Conservation (phyloP, 805 yeast genomes). For the Metschnikowia baotianmanensis region DNA sequence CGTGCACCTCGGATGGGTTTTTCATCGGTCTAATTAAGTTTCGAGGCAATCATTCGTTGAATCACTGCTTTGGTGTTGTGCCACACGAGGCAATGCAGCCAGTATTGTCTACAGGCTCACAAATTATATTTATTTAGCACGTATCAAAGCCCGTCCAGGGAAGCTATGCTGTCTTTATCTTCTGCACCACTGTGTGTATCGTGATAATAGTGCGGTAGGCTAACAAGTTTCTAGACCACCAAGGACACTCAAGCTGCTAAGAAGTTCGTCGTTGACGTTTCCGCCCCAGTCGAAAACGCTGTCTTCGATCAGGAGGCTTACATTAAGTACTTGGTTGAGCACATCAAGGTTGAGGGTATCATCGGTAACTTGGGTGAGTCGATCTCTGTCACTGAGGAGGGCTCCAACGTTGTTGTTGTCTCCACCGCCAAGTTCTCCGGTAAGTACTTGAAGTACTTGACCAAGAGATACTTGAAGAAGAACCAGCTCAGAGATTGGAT, state of each 20-base stretch:
- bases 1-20: conserved; percentile 39
- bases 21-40: conserved; percentile 12
- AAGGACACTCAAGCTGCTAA: conserved; percentile 68
- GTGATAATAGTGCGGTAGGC: conserved; percentile 68
- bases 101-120: conserved; percentile 9
- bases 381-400: conserved; percentile 83
- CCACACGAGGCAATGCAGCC: conserved; percentile 9
- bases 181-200: conserved; percentile 19
- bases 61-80: conserved; percentile 3
- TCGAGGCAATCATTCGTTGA: background rate
- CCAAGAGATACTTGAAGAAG: conserved; percentile 99
- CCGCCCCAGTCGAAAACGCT: conserved; percentile 97
- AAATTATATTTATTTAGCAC: conserved; percentile 14
- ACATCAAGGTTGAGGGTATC: conserved; percentile 97
- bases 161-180: conserved; percentile 47
- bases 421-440: conserved; percentile 97
- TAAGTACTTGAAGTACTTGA: conserved; percentile 98
- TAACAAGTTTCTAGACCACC: conserved; percentile 67
- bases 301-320: conserved; percentile 97
- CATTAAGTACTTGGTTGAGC: conserved; percentile 97
- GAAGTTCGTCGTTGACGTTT: conserved; percentile 92
- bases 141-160: conserved; percentile 42
- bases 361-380: conserved; percentile 96
- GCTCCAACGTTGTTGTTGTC: conserved; percentile 84
- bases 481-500: conserved; percentile 99